Evolutionary conservation across 306 rosid genomes (phyloP).

Genomic region (Lablab purpureus): DNA sequence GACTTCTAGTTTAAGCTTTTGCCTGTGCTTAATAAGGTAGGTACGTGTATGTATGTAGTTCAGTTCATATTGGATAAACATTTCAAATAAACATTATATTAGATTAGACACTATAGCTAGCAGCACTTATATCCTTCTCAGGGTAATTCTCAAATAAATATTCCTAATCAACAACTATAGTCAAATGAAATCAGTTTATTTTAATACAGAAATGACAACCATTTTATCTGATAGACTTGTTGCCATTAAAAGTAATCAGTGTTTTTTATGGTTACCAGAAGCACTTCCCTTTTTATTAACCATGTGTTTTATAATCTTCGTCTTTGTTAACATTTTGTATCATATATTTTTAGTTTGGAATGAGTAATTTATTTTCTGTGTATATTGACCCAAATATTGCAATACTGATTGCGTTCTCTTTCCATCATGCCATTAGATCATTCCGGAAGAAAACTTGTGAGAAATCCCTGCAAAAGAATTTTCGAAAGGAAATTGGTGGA

Average conservation of each 20-base stretch:
- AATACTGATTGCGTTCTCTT: background rate
- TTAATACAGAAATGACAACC: background rate
- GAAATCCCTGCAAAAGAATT: no score
- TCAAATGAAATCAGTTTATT: background rate
- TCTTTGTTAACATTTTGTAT: background rate
- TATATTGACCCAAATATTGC: background rate
- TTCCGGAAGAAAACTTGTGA: background rate
- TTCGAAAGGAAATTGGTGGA: no score
- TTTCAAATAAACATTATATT: background rate
- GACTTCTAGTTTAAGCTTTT: conserved; percentile 49
- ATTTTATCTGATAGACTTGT: background rate
- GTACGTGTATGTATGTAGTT: background rate
- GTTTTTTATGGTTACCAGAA: background rate
- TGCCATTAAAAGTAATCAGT: background rate
- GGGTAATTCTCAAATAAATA: background rate
- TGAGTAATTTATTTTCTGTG: background rate
- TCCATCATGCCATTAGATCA: background rate
- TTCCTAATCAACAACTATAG: background rate
- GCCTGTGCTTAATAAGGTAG: background rate
- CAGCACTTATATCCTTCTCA: background rate
- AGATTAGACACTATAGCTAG: background rate
- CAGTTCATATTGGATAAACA: background rate
- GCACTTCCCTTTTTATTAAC: background rate
- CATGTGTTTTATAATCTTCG: background rate
- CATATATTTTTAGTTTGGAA: background rate